These are phyloP conservation scores for Hypoxylon sp. DNA, from an alignment of 2,329 filamentous ascomycete species.

Conservation along the genomic window DNA sequence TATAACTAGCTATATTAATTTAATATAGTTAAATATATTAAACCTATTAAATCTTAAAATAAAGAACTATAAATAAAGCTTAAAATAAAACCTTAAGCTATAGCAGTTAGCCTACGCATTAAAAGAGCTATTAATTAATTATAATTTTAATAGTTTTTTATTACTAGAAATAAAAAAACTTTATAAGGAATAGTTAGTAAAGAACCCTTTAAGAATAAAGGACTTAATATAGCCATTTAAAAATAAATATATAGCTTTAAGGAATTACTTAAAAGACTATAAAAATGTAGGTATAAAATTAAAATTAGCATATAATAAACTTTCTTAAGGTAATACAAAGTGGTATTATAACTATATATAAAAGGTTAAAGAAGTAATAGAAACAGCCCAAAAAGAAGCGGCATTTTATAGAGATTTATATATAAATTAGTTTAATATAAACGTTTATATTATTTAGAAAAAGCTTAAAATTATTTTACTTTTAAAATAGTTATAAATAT, in stretches of 20 bases:
- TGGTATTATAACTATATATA: too few species aligned
- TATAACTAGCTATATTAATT: not conserved
- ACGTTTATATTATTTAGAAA: too few species aligned
- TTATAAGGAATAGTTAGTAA: not conserved
- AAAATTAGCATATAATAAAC: constrained; percentile 1
- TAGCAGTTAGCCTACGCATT: not conserved
- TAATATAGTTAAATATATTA: constrained; percentile 5
- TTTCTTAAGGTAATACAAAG: too few species aligned
- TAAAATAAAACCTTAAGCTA: not conserved
- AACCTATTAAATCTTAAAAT: too few species aligned
- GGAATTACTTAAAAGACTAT: not conserved
- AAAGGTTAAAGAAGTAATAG: too few species aligned
- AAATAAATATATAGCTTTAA: not conserved
- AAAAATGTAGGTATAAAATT: too few species aligned
- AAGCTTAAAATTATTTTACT: too few species aligned
- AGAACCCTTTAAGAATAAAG: not conserved
- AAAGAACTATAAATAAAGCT: not conserved
- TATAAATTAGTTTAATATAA: too few species aligned
- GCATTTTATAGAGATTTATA: too few species aligned
- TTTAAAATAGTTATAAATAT: too few species aligned
- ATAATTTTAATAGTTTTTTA: not conserved
- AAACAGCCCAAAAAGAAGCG: too few species aligned
- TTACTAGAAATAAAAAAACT: not conserved
- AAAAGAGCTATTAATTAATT: not conserved
- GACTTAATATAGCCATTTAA: not conserved